These are phyloP conservation scores for Coniochaeta prunicola DNA, from an alignment of 2,329 filamentous ascomycete species.

Conservation along the genomic window DNA sequence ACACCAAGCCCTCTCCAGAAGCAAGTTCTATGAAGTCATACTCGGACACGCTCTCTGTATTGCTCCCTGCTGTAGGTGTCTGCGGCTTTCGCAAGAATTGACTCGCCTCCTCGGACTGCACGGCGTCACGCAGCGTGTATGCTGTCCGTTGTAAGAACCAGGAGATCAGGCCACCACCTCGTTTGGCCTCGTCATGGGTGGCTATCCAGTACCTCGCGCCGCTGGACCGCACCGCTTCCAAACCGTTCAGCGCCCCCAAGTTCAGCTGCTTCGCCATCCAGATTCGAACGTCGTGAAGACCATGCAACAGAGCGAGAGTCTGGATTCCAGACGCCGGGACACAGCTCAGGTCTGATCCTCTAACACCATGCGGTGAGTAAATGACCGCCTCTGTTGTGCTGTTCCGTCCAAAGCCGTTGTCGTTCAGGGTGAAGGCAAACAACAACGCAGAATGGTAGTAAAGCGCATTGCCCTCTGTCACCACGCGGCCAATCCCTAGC, in stretches of 20 bases:
- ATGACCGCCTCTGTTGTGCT: slow-evolving; percentile 44
- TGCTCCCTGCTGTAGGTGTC: slow-evolving; percentile 11
- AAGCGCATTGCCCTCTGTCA: slow-evolving; percentile 44
- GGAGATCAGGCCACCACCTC: slow-evolving; percentile 49
- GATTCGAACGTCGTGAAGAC: slow-evolving; percentile 53
- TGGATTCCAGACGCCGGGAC: slow-evolving; percentile 36
- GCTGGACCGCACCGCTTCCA: slow-evolving; percentile 44
- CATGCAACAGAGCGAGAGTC: slow-evolving; percentile 55
- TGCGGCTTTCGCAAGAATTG: slow-evolving; percentile 3
- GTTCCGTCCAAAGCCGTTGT: slow-evolving; percentile 5
- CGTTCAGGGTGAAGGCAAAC: slow-evolving; percentile 38
- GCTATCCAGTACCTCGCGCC: slow-evolving; percentile 56
- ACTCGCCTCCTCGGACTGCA: slow-evolving; percentile 23
- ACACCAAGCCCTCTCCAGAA: slow-evolving; percentile 47
- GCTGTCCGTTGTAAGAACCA: slow-evolving; percentile 36
- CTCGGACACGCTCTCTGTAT: neutral
- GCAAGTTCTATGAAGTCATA: slow-evolving; percentile 44
- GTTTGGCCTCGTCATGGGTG: slow-evolving; percentile 60
- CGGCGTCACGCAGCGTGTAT: slow-evolving; percentile 35
- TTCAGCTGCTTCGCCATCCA: slow-evolving; percentile 49
- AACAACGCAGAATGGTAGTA: slow-evolving; percentile 57
- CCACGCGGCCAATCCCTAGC: slow-evolving; percentile 53
- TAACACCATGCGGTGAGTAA: slow-evolving; percentile 59
- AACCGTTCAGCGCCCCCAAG: slow-evolving; percentile 54
- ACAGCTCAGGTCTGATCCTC: slow-evolving; percentile 32